These are phyloP conservation scores for Ceriops zippeliana DNA, from an alignment of 345 rosid species.

Conservation along the genomic window DNA sequence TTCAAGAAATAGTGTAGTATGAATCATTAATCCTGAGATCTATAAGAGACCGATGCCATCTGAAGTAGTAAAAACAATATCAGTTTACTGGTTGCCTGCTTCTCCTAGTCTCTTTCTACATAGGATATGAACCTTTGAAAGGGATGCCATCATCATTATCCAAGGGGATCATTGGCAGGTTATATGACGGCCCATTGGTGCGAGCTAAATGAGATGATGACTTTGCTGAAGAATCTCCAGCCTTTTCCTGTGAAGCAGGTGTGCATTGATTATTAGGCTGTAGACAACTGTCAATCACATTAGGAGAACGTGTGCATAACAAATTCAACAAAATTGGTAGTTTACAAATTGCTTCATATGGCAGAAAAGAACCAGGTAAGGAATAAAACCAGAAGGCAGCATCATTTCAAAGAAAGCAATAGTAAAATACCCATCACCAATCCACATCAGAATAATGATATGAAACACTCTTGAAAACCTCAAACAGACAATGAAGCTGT, in stretches of 20 bases:
- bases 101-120: background rate
- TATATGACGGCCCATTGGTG: slow-evolving; percentile 61
- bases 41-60: background rate
- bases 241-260: slow-evolving; percentile 57
- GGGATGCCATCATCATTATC: slow-evolving; percentile 78
- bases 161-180: slow-evolving; percentile 53
- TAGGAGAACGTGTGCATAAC: background rate
- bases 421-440: background rate
- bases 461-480: background rate
- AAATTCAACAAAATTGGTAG: background rate
- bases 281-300: background rate
- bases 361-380: too few relatives aligned
- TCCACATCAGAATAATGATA: background rate
- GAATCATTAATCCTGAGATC: background rate
- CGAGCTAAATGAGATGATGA: slow-evolving; percentile 61
- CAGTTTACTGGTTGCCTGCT: background rate
- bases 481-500: background rate
- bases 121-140: slow-evolving; percentile 47
- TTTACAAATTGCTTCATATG: background rate
- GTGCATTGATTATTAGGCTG: slow-evolving; percentile 2
- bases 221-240: slow-evolving; percentile 59
- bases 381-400: background rate
- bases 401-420: background rate
- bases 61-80: background rate
- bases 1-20: background rate